phyloP scores from a whole-genome alignment of 2,329 filamentous ascomycete species.

The Fusarium aywerte region DNA sequence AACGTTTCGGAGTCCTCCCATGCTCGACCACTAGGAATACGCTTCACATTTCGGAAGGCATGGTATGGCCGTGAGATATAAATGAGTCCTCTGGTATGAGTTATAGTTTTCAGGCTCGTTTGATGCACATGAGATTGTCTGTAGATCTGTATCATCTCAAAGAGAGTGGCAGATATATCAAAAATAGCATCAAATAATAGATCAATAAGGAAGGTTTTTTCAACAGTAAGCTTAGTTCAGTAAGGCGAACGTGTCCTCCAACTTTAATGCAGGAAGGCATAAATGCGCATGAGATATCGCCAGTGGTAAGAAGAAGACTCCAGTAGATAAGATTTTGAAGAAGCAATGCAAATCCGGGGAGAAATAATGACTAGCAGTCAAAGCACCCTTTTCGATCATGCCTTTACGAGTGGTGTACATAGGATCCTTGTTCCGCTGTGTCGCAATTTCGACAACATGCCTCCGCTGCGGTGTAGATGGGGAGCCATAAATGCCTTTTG shows the following conservation, averaged over 20 bases:
- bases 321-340: conserved; percentile 39
- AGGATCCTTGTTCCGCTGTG: conserved; percentile 28
- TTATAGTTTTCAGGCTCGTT: conserved; percentile 22
- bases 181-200: too few relatives aligned
- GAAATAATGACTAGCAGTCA: not conserved
- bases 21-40: not conserved
- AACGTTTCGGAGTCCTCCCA: conserved; percentile 36
- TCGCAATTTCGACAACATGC: conserved; percentile 8
- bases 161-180: too few relatives aligned
- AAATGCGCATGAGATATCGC: too few relatives aligned
- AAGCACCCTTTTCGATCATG: not conserved
- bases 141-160: too few relatives aligned
- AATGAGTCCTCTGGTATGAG: conserved; percentile 31
- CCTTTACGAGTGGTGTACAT: conserved; percentile 5
- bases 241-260: too few relatives aligned
- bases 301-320: conserved; percentile 37
- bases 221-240: too few relatives aligned
- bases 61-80: conserved; percentile 37
- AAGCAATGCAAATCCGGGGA: conserved; percentile 27
- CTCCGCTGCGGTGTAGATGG: not conserved
- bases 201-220: too few relatives aligned
- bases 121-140: conserved; percentile 23
- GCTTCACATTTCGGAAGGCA: conserved; percentile 35
- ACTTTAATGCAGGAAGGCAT: too few relatives aligned
- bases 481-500: conserved; percentile 24